Percentiles rank a stretch among this genome's conserved stretches.
Conservation (phyloP, 805 yeast species). For the Candida corydali region DNA sequence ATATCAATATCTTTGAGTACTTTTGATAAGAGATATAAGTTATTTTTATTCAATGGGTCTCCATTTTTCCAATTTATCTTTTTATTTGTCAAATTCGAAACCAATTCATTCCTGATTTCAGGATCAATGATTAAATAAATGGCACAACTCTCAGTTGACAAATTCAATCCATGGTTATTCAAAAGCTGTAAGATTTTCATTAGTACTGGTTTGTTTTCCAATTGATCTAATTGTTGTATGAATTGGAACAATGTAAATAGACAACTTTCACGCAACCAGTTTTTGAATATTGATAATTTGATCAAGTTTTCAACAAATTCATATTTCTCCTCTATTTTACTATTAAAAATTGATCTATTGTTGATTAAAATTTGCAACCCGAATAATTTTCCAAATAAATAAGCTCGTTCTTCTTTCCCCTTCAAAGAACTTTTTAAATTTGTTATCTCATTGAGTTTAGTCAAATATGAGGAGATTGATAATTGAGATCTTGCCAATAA, state of each 20-base stretch:
- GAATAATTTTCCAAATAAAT: slow-evolving; percentile 77
- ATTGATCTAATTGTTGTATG: slow-evolving; percentile 3
- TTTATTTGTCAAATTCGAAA: slow-evolving; percentile 10
- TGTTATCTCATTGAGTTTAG: slow-evolving; percentile 36
- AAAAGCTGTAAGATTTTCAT: slow-evolving; percentile 37
- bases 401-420: slow-evolving; percentile 80
- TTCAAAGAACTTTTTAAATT: slow-evolving; percentile 40
- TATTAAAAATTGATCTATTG: slow-evolving; percentile 27
- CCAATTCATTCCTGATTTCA: slow-evolving; percentile 13
- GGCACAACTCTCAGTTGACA: slow-evolving; percentile 79
- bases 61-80: slow-evolving; percentile 60
- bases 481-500: slow-evolving; percentile 28
- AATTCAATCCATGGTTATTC: slow-evolving; percentile 50
- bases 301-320: slow-evolving; percentile 46
- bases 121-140: slow-evolving; percentile 54
- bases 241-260: slow-evolving; percentile 65
- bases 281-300: slow-evolving; percentile 57
- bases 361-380: slow-evolving; percentile 74
- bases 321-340: slow-evolving; percentile 14
- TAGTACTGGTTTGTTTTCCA: slow-evolving; percentile 16
- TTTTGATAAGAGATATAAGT: slow-evolving; percentile 55
- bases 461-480: slow-evolving; percentile 31
- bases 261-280: slow-evolving; percentile 85
- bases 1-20: slow-evolving; percentile 58
- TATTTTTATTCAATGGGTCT: slow-evolving; percentile 72